These are phyloP conservation scores for Blepharisma undulans DNA, from an alignment of 169 alveolate species.

Conservation along the genomic window DNA sequence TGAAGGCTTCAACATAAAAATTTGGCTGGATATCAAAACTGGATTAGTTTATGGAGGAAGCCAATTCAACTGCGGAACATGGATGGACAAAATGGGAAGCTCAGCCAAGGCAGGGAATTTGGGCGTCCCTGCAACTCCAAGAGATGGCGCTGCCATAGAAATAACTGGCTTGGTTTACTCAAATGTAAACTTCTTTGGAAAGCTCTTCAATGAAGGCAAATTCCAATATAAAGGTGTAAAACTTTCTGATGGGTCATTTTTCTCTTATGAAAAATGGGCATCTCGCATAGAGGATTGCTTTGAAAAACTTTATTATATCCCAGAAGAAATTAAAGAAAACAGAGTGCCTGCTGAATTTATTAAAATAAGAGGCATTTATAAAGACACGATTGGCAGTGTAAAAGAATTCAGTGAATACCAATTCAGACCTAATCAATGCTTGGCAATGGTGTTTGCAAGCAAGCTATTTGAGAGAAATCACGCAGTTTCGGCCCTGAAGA, in stretches of 20 bases:
- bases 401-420: conserved; percentile 82
- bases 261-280: conserved; percentile 82
- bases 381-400: conserved; percentile 75
- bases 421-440: conserved; percentile 86
- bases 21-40: conserved; percentile 75
- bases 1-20: conserved; percentile 91
- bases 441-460: conserved; percentile 91
- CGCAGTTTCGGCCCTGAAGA: conserved; percentile 72
- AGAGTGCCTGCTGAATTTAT: conserved; percentile 53
- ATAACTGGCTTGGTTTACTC: conserved; percentile 87
- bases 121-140: conserved; percentile 87
- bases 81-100: conserved; percentile 99
- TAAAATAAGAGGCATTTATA: conserved; percentile 77
- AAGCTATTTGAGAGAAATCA: conserved; percentile 82
- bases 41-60: conserved; percentile 94
- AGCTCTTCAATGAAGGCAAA: conserved; percentile 58
- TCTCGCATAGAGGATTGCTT: conserved; percentile 74
- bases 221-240: conserved; percentile 76
- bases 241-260: conserved; percentile 50
- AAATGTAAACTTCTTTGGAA: conserved; percentile 71
- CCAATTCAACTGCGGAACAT: conserved; percentile 93
- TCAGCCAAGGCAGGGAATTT: conserved; percentile 69
- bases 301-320: conserved; percentile 86
- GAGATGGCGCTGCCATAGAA: conserved; percentile 97
- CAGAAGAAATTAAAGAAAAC: conserved; percentile 54